Evolutionary conservation across 768 basidiomycete species (phyloP).

Genomic region (Clitopilus hobsonii): DNA sequence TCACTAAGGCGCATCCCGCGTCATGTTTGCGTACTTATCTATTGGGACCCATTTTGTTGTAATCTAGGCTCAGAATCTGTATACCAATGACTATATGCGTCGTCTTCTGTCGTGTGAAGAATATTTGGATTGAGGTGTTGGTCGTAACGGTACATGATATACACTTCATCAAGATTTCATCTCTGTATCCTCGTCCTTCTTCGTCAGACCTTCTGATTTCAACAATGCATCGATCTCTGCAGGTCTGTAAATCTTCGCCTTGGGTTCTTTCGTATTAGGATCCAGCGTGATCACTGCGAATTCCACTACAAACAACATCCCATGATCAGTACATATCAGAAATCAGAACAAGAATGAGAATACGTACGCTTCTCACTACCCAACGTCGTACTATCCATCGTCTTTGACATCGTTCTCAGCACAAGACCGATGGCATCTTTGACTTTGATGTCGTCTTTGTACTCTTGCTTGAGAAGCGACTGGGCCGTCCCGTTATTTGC

Average conservation of each 20-base stretch:
- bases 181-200: constrained; percentile 82
- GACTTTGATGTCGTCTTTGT: constrained; percentile 89
- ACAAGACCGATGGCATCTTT: constrained; percentile 92
- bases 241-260: constrained; percentile 89
- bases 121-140: constrained; percentile 3
- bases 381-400: constrained; percentile 97
- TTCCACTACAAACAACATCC: constrained; percentile 59
- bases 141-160: constrained; percentile 19
- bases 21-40: no score
- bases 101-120: no score
- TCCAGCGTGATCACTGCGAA: constrained; percentile 93
- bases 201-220: constrained; percentile 72
- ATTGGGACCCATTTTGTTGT: no score
- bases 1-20: background rate
- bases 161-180: constrained; percentile 57
- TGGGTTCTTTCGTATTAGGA: constrained; percentile 66
- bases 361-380: constrained; percentile 91
- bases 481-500: constrained; percentile 97
- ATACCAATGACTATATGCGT: no score
- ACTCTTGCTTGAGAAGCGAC: constrained; percentile 95
- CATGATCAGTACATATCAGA: constrained; percentile 3
- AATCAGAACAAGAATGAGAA: constrained; percentile 2
- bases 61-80: no score
- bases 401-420: constrained; percentile 96
- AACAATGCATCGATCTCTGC: constrained; percentile 85